A percentile compares a stretch with the other conserved stretches of the same genome.
Conservation (phyloP, 257 asterid genomes). For the Jaltomata sinuosa region DNA sequence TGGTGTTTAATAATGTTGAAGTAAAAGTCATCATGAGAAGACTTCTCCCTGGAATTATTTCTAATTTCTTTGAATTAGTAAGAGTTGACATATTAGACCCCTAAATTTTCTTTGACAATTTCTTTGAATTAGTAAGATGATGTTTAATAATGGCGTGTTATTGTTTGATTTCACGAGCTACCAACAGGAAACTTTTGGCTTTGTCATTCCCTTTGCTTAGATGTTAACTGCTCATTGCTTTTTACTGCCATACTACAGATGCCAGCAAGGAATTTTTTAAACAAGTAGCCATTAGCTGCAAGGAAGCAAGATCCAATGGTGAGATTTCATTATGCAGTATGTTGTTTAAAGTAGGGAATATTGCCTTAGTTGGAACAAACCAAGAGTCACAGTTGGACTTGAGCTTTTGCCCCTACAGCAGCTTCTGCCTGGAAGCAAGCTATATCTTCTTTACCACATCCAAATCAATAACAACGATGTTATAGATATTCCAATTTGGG, state of each 20-base stretch:
- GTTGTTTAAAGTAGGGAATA: not conserved
- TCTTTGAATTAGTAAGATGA: too few species aligned
- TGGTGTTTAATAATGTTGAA: not conserved
- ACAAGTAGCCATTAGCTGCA: constrained; percentile 17
- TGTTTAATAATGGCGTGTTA: too few species aligned
- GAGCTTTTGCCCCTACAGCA: not conserved
- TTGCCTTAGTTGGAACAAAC: not conserved
- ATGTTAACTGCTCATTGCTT: not conserved
- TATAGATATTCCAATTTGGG: not conserved
- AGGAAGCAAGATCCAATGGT: constrained; percentile 26
- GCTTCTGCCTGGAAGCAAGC: not conserved
- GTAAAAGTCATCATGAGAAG: not conserved
- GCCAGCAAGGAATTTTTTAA: constrained; percentile 33
- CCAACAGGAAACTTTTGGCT: not conserved
- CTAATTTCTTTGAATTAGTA: not conserved
- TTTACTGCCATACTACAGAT: constrained; percentile 15
- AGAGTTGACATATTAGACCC: not conserved
- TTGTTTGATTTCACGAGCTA: not conserved
- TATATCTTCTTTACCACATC: not conserved
- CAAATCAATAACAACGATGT: not conserved
- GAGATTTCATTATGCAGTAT: constrained; percentile 6
- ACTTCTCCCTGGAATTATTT: not conserved
- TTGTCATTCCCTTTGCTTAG: not conserved
- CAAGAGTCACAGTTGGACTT: not conserved
- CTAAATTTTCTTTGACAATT: too few species aligned